phyloP scores from a whole-genome alignment of 2,329 filamentous ascomycete genomes.

The Cordyceps tenuipes region DNA sequence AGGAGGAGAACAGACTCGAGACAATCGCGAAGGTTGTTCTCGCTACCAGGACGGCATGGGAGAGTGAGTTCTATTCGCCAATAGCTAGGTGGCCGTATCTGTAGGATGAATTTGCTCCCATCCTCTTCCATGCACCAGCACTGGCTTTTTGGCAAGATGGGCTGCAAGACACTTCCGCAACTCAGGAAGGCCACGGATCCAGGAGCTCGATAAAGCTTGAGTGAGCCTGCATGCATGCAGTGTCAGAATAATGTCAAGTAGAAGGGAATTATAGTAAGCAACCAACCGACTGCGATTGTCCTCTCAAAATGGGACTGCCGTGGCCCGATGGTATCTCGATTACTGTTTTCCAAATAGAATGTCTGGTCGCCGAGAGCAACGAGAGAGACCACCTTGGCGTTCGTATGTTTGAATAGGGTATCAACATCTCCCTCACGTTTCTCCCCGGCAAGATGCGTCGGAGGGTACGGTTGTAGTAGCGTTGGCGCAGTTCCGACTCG shows the following conservation, averaged over 20 bases:
- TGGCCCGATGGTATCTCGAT: conserved; percentile 51
- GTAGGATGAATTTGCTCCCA: conserved; percentile 74
- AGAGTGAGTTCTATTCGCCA: conserved; percentile 83
- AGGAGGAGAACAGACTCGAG: conserved; percentile 69
- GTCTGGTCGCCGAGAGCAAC: conserved; percentile 11
- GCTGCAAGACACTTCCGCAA: conserved; percentile 73
- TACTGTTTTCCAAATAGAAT: conserved; percentile 33
- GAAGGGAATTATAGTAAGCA: background rate
- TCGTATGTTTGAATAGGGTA: background rate
- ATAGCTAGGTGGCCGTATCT: conserved; percentile 74
- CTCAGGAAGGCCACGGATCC: conserved; percentile 83
- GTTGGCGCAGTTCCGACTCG: conserved; percentile 25
- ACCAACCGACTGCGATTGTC: conserved; percentile 67
- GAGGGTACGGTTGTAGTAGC: conserved; percentile 14
- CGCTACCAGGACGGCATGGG: conserved; percentile 33
- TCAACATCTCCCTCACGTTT: background rate
- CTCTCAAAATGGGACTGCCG: conserved; percentile 71
- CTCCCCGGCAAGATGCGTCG: background rate
- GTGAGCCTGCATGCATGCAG: conserved; percentile 43
- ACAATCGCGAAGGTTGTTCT: conserved; percentile 62
- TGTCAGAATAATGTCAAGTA: background rate
- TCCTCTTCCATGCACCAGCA: conserved; percentile 88
- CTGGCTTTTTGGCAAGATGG: conserved; percentile 82
- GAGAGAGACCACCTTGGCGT: conserved; percentile 9
- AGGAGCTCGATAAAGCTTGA: conserved; percentile 79